phyloP scores from a whole-genome alignment of 305 asterid genomes.

The Ajuga reptans region DNA sequence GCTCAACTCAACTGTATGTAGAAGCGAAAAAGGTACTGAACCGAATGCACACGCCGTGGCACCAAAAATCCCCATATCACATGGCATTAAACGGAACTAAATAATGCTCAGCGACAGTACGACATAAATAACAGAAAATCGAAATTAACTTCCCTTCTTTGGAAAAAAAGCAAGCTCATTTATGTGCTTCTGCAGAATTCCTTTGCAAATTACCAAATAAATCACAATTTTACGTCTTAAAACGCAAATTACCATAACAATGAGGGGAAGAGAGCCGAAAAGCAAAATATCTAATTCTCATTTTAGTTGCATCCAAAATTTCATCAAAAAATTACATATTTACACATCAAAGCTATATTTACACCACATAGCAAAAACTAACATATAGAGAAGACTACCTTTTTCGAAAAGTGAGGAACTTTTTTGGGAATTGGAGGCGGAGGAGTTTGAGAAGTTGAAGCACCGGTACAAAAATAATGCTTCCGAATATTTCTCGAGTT shows the following conservation, averaged over 20 bases:
- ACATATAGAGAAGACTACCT: slow-evolving; percentile 27
- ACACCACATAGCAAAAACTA: not conserved
- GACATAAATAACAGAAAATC: not conserved
- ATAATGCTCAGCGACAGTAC: not conserved
- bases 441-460: slow-evolving; percentile 33
- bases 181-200: slow-evolving; percentile 3
- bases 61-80: not conserved
- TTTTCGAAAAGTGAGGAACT: slow-evolving; percentile 64
- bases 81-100: not conserved
- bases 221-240: not conserved
- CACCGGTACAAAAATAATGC: slow-evolving; percentile 31
- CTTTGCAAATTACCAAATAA: not conserved
- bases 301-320: not conserved
- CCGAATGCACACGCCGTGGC: not conserved
- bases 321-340: not conserved
- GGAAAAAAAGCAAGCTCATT: slow-evolving; percentile 9
- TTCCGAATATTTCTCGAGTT: slow-evolving; percentile 29
- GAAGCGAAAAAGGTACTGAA: not conserved
- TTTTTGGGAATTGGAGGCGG: slow-evolving; percentile 35
- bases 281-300: not conserved
- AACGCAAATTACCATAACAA: not conserved
- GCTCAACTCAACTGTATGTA: not conserved
- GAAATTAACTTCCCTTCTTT: not conserved
- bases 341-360: not conserved
- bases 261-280: not conserved